A percentile compares a stretch with the other conserved stretches of the same genome.
phyloP scores from a whole-genome alignment of 257 asterid species.

The Jacaranda copaia region DNA sequence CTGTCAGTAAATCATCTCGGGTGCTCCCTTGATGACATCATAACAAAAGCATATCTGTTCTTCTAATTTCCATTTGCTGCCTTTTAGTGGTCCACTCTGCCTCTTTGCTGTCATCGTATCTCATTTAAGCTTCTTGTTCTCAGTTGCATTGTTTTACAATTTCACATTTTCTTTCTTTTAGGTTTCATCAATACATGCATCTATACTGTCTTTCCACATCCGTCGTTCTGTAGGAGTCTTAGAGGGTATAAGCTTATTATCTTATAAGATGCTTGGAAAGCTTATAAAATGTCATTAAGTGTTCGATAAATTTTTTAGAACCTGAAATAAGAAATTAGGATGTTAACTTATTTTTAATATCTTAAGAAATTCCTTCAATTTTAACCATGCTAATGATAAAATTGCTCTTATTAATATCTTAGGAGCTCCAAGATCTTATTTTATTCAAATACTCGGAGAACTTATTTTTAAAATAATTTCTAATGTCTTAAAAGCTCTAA shows the following conservation, averaged over 20 bases:
- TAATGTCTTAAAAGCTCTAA: too few species aligned
- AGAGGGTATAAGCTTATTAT: not conserved
- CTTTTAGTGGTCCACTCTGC: not conserved
- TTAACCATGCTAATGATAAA: too few species aligned
- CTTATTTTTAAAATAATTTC: too few species aligned
- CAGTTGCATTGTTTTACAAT: not conserved
- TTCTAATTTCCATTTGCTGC: not conserved
- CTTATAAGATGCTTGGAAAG: too few species aligned
- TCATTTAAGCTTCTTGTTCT: not conserved
- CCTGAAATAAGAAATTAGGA: too few species aligned
- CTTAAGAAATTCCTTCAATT: too few species aligned
- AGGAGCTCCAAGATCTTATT: too few species aligned
- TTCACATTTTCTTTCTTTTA: not conserved
- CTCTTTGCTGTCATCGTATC: not conserved
- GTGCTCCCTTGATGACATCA: not conserved
- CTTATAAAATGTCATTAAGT: too few species aligned
- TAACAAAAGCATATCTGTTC: not conserved
- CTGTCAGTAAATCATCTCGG: not conserved
- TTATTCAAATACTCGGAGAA: too few species aligned
- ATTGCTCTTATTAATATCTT: too few species aligned
- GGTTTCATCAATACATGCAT: not conserved
- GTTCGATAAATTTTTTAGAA: too few species aligned
- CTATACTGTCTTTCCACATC: not conserved
- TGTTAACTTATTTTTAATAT: too few species aligned
- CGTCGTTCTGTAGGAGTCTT: not conserved